Base-by-base conservation (phyloP, 148 eudicot species). In the Polygonum aviculare region DNA sequence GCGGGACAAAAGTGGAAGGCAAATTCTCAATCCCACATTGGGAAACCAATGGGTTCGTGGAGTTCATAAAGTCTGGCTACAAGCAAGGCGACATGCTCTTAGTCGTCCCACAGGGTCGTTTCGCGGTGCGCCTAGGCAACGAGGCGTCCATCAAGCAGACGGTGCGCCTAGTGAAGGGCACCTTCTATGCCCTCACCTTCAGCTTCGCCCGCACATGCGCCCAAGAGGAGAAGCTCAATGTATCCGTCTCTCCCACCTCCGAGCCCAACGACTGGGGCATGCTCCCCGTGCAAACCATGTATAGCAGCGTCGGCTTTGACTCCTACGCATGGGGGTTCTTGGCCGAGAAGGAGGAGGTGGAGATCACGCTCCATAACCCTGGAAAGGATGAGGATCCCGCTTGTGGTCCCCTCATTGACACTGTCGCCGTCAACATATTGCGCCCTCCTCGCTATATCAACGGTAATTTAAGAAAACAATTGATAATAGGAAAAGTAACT, bases 401-500 rank as follows among this genome's bases (percentile, higher is more conserved):
- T 21, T 93, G 98, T 83, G 96, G 98, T 0, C 96, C 96, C 3
- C 86, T 93, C 19, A 36, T 93, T 74, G 96, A 93, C 80, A 87
- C 89, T 48, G 62, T 93, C 62, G 91, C 98, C 7, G 87, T 93
- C 74, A 91, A 91, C 69, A 82, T 87, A 69, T 74, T 89, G 76
- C 33, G 2, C 3, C 87, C 88, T 22, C 81, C 78, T 9, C 77
- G 22, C 3, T 74, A 44, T 65, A 39, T 81, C 0, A 80, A 5
- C 77, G 93, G 96, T 90, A 79, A 62, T 26, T 26, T 26, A 26
- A 26, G 31, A 26, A 26, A 26, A 26, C 31, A 26, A 26, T 26
- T 26, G 31, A 26, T 26, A 26, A 26, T 26, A 26, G 31, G 31
- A 26, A 26, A 26, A 26, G 31, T 26, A 26, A 26, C 1, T 1